phyloP scores from a whole-genome alignment of 2,329 filamentous ascomycete species.

The Neoascochyta sp. region DNA sequence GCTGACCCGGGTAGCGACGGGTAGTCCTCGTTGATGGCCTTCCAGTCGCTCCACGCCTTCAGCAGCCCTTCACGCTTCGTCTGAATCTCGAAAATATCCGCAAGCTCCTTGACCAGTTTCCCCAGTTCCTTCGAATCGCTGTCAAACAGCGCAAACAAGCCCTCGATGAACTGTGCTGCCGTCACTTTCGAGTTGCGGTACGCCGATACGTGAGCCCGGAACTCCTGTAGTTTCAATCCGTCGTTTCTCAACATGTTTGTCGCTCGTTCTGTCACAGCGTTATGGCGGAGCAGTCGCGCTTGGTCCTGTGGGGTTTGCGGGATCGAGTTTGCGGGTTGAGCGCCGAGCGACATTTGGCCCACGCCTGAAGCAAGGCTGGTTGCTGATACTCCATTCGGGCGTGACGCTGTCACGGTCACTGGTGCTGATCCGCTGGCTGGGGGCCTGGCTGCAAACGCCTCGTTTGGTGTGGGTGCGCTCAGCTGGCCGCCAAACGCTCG shows the following conservation, averaged over 20 bases:
- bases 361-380: slow-evolving; percentile 19
- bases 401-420: slow-evolving; percentile 39
- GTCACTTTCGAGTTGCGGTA: slow-evolving; percentile 68
- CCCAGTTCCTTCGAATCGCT: slow-evolving; percentile 76
- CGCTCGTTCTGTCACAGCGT: slow-evolving; percentile 81
- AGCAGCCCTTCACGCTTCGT: slow-evolving; percentile 68
- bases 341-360: slow-evolving; percentile 33
- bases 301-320: slow-evolving; percentile 68
- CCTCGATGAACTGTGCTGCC: slow-evolving; percentile 75
- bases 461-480: slow-evolving; percentile 49
- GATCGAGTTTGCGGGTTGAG: slow-evolving; percentile 12
- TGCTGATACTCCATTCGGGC: slow-evolving; percentile 19
- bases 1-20: slow-evolving; percentile 73
- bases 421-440: slow-evolving; percentile 39
- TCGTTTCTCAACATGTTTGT: slow-evolving; percentile 77
- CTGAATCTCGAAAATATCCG: slow-evolving; percentile 86
- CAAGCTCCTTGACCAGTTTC: slow-evolving; percentile 84
- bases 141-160: slow-evolving; percentile 84
- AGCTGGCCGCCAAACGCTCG: slow-evolving; percentile 84
- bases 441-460: slow-evolving; percentile 47
- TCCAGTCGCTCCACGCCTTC: slow-evolving; percentile 91
- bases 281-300: slow-evolving; percentile 74
- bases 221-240: slow-evolving; percentile 66
- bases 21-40: slow-evolving; percentile 93
- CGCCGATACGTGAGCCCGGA: slow-evolving; percentile 74